Evolutionary conservation across 306 rosid species (phyloP), one percentile per base, ranked within the genome.

Genomic region (Pyrus bretschneideri): DNA sequence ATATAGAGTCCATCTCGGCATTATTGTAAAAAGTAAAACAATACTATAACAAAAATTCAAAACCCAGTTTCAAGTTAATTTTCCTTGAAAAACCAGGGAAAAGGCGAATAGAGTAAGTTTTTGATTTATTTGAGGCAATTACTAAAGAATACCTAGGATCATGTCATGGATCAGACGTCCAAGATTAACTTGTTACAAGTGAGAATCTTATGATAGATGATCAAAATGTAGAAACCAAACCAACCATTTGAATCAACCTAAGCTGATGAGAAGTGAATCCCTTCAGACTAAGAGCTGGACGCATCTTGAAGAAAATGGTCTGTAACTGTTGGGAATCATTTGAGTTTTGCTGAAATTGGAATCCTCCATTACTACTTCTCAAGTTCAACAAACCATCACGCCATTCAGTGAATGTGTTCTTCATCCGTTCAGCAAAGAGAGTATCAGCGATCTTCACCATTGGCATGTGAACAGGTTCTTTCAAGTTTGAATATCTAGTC

Each of bases 231-330:
- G 30, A 18, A 46, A 57, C 13, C 14, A 27, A 72, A 75, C 45
- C 86, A 89, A 95, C 99, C 97, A 81, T 70, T 72, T 90, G 90
- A 86, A 95, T 90, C 90, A 95, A 80, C 76, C 72, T 91, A 80
- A 83, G 87, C 79, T 95, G 99, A 77, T 79, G 96, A 79, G 96
- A 88, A 38, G 96, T 92, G 83, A 90, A 95, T 73, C 96, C 97
- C 54, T 70, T 72, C 81, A 95, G 88, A 80, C 83, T 79, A 74
- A 95, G 81, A 83, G 97, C 92, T 4, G 99, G 97, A 66, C 76
- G 93, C 89, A 85, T 84, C 86, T 88, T 89, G 76, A 84, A 95
- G 87, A 95, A 95, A 72, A 88, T 73, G 67, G 88, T 88, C 81
- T 86, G 57, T 84, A 90, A 78, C 76, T 81, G 89, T 82, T 89